phyloP scores from a whole-genome alignment of 495 filamentous ascomycete species.

The Penicillium macrosclerotiorum region DNA sequence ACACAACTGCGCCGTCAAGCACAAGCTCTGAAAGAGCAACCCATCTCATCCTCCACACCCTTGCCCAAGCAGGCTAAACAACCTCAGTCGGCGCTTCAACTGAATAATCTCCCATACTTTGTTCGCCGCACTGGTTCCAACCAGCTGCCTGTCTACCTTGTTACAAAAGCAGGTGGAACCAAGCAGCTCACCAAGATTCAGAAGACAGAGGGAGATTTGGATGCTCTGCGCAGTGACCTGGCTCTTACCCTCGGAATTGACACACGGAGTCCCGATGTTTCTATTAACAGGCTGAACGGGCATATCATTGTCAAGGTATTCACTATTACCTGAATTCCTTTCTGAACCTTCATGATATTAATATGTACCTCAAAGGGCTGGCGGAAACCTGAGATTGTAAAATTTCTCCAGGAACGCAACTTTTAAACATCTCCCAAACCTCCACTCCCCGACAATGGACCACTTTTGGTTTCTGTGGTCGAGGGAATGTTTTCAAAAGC shows the following conservation, averaged over 20 bases:
- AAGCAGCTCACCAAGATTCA: conserved; percentile 71
- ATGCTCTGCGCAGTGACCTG: conserved; percentile 52
- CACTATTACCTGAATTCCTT: too few species aligned
- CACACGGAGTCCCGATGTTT: conserved; percentile 39
- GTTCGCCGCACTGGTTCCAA: conserved; percentile 68
- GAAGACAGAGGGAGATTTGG: conserved; percentile 71
- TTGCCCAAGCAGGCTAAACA: conserved; percentile 22
- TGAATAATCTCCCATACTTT: conserved; percentile 61
- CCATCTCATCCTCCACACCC: conserved; percentile 25
- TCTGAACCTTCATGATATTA: conserved; percentile 2
- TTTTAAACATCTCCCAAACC: conserved; percentile 33
- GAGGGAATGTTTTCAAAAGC: not conserved
- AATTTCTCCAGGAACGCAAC: conserved; percentile 47
- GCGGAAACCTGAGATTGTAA: conserved; percentile 49
- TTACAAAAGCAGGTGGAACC: conserved; percentile 73
- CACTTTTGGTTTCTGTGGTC: not conserved
- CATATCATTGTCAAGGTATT: conserved; percentile 66
- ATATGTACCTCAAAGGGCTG: conserved; percentile 38
- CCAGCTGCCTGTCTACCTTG: conserved; percentile 76
- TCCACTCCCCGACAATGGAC: too few species aligned
- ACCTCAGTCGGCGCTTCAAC: conserved; percentile 25
- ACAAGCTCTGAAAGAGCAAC: conserved; percentile 38
- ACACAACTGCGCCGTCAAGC: conserved; percentile 40
- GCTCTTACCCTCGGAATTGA: conserved; percentile 45
- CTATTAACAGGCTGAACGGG: conserved; percentile 57